Evolutionary conservation across 2,329 filamentous ascomycete genomes (phyloP).

Genomic region (Domatiomyces catenatus): DNA sequence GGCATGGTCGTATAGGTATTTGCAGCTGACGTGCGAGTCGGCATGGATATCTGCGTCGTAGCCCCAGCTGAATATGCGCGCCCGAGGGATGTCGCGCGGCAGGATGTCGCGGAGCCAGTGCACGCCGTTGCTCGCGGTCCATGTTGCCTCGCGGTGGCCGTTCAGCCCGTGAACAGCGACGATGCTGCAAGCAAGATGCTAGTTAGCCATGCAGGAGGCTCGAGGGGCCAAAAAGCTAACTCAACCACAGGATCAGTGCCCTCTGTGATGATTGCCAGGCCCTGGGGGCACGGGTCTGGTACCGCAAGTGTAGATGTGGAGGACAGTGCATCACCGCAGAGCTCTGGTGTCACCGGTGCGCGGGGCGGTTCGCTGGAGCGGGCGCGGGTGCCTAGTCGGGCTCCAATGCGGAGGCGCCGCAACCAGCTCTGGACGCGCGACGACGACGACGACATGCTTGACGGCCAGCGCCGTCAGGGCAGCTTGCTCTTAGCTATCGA

Average conservation of each 20-base stretch:
- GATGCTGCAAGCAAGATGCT: conserved; percentile 11
- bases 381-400: no score
- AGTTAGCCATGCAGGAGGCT: no score
- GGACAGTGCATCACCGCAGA: no score
- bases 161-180: conserved; percentile 20
- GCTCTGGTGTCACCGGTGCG: no score
- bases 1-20: not conserved
- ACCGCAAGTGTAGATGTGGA: no score
- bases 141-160: conserved; percentile 17
- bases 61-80: conserved; percentile 53
- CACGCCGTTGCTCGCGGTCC: conserved; percentile 14
- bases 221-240: not conserved
- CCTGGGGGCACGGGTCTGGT: no score
- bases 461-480: no score
- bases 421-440: no score
- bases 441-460: no score
- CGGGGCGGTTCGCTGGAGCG: no score
- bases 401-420: no score
- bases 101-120: conserved; percentile 22
- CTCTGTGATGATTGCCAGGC: not conserved
- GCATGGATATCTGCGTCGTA: conserved; percentile 49
- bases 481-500: no score
- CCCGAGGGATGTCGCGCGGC: conserved; percentile 19
- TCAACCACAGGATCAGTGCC: not conserved
- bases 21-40: not conserved